phyloP scores from a whole-genome alignment of 2,329 filamentous ascomycete genomes.

The Colletotrichum sp. region DNA sequence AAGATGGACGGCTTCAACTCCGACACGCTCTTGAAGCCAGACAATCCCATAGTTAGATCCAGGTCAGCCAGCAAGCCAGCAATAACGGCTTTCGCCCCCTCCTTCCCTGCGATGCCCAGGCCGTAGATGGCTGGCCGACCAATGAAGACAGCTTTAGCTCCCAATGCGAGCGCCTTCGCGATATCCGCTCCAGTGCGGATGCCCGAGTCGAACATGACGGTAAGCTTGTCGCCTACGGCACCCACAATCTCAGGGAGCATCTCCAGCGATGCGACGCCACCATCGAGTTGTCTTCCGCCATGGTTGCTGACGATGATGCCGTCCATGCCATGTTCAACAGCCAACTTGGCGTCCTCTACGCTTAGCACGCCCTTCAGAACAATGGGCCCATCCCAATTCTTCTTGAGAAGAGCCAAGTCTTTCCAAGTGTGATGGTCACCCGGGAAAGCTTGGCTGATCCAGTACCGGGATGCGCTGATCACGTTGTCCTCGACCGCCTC shows the following conservation, averaged over 20 bases:
- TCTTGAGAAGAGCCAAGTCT: constrained; percentile 60
- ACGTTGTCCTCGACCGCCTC: constrained; percentile 52
- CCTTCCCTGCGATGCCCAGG: constrained; percentile 56
- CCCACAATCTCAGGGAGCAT: constrained; percentile 61
- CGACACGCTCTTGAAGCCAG: constrained; percentile 49
- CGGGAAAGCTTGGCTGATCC: constrained; percentile 58
- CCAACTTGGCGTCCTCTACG: constrained; percentile 38
- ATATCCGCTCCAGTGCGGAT: constrained; percentile 65
- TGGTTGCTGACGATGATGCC: constrained; percentile 68
- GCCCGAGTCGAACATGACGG: constrained; percentile 66
- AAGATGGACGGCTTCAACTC: constrained; percentile 40
- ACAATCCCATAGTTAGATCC: constrained; percentile 60
- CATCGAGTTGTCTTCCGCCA: constrained; percentile 54
- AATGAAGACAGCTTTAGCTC: constrained; percentile 62
- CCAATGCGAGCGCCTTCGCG: constrained; percentile 62
- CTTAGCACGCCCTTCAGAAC: constrained; percentile 38
- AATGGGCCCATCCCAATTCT: constrained; percentile 68
- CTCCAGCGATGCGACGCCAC: constrained; percentile 58
- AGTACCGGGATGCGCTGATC: constrained; percentile 54
- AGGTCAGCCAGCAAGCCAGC: constrained; percentile 55
- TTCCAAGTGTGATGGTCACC: constrained; percentile 63
- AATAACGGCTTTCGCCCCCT: constrained; percentile 57
- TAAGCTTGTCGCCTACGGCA: constrained; percentile 63
- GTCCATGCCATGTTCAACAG: constrained; percentile 58
- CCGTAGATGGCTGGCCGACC: constrained; percentile 45